Conservation (phyloP, 2,329 filamentous ascomycete genomes). For the Talaromyces funiculosus region DNA sequence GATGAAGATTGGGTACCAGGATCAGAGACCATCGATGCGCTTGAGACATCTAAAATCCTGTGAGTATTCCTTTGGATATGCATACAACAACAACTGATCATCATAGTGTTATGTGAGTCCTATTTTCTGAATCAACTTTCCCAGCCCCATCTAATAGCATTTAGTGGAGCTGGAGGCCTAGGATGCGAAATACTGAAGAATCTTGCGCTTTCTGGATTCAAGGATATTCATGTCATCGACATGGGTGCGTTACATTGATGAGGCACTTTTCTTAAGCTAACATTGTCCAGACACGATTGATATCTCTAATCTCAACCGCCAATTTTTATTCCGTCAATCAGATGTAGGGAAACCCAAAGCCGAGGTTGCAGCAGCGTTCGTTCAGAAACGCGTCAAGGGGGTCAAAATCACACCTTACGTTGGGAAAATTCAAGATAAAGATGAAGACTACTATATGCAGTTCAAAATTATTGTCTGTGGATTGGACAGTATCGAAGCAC, state of each 20-base stretch:
- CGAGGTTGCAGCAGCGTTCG: conserved; percentile 84
- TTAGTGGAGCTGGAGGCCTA: conserved; percentile 82
- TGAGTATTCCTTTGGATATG: conserved; percentile 37
- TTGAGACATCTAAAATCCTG: conserved; percentile 71
- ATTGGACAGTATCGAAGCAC: conserved; percentile 91
- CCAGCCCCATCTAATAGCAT: conserved; percentile 25
- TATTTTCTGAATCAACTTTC: conserved; percentile 6
- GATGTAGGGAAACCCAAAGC: conserved; percentile 95
- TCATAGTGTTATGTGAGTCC: conserved; percentile 3
- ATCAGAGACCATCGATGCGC: conserved; percentile 47
- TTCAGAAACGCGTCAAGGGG: conserved; percentile 80
- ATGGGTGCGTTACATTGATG: conserved; percentile 62
- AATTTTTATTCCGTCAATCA: conserved; percentile 87
- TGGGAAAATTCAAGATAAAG: conserved; percentile 92
- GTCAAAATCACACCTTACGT: conserved; percentile 93
- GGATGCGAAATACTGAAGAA: conserved; percentile 98
- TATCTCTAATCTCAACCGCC: conserved; percentile 94
- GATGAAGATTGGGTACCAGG: conserved; percentile 56
- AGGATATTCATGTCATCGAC: conserved; percentile 96
- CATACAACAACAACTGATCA: neutral
- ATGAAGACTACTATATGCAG: conserved; percentile 93
- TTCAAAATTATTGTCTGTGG: conserved; percentile 93
- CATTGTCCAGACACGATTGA: conserved; percentile 79
- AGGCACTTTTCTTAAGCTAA: conserved; percentile 9
- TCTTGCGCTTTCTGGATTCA: conserved; percentile 89